Evolutionary conservation across 768 basidiomycete species (phyloP).

Genomic region (Lyophyllum semitale): DNA sequence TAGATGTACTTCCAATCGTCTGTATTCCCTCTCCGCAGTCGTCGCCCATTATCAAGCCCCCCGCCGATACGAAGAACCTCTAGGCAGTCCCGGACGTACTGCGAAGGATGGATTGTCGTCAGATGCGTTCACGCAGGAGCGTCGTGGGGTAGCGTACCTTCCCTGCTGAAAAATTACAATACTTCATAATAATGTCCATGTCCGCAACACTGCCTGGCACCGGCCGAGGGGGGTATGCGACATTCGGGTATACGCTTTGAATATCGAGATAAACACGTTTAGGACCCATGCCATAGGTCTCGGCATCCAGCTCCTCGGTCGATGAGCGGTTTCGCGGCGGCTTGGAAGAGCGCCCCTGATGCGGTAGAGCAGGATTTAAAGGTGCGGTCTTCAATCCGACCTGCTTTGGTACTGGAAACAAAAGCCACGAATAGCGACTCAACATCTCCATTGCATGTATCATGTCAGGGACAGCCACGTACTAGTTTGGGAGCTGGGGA

Average conservation of each 20-base stretch:
- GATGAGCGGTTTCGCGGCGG: slow-evolving; percentile 53
- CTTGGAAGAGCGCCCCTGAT: slow-evolving; percentile 42
- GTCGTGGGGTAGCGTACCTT: slow-evolving; percentile 46
- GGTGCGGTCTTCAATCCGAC: slow-evolving; percentile 59
- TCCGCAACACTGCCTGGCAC: slow-evolving; percentile 82
- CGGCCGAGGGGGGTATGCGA: slow-evolving; percentile 85
- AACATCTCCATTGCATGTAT: not conserved
- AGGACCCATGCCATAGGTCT: slow-evolving; percentile 70
- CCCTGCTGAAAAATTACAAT: slow-evolving; percentile 78
- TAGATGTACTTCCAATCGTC: slow-evolving; percentile 85
- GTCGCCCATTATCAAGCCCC: slow-evolving; percentile 76
- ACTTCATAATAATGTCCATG: slow-evolving; percentile 82
- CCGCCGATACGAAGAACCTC: slow-evolving; percentile 87
- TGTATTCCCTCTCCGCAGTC: slow-evolving; percentile 71
- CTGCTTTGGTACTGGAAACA: slow-evolving; percentile 58
- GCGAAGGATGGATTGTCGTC: slow-evolving; percentile 1
- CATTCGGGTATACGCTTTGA: slow-evolving; percentile 54
- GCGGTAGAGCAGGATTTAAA: slow-evolving; percentile 68
- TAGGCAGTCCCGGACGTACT: slow-evolving; percentile 96
- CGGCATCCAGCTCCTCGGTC: slow-evolving; percentile 39
- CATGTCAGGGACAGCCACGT: slow-evolving; percentile 29
- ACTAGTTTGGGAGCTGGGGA: slow-evolving; percentile 75
- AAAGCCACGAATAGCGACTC: slow-evolving; percentile 1
- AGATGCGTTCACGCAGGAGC: slow-evolving; percentile 1
- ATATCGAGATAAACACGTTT: slow-evolving; percentile 77